These are phyloP conservation scores for Cordyceps militaris DNA, from an alignment of 2,329 filamentous ascomycete genomes.

Conservation along the genomic window DNA sequence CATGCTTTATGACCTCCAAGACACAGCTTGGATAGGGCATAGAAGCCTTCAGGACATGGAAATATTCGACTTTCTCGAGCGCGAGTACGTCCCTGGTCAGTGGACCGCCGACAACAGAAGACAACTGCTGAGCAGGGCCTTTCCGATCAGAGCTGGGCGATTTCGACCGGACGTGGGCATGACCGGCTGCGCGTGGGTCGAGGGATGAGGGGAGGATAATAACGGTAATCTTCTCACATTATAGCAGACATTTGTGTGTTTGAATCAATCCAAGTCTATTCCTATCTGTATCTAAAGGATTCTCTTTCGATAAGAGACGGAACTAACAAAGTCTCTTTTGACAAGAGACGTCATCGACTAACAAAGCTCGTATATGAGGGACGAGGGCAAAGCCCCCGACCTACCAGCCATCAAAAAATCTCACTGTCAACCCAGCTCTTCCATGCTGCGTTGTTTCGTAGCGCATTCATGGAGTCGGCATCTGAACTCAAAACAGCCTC, in stretches of 20 bases:
- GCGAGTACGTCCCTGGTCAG: neutral
- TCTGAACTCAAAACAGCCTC: slow-evolving; percentile 28
- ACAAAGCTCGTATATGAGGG: too few relatives aligned
- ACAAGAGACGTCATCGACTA: too few relatives aligned
- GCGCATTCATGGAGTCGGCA: slow-evolving; percentile 21
- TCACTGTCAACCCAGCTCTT: slow-evolving; percentile 22
- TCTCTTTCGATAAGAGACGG: too few relatives aligned
- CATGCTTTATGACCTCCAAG: neutral
- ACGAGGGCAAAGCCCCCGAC: neutral
- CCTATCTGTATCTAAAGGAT: neutral
- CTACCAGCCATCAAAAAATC: neutral
- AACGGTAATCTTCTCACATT: neutral
- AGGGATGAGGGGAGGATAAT: neutral
- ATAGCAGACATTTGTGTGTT: neutral
- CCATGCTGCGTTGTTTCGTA: slow-evolving; percentile 22
- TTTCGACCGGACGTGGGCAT: neutral
- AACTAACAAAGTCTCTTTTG: too few relatives aligned
- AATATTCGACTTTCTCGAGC: neutral
- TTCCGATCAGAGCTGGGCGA: neutral
- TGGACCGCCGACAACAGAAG: neutral
- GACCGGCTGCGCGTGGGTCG: neutral
- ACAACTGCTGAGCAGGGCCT: neutral
- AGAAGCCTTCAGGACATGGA: neutral
- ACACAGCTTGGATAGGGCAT: neutral
- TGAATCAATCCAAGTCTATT: neutral